Percentiles rank a stretch among this genome's conserved stretches.
These are phyloP conservation scores for Lonicera japonica DNA, from an alignment of 129 eudicot species.

Conservation along the genomic window DNA sequence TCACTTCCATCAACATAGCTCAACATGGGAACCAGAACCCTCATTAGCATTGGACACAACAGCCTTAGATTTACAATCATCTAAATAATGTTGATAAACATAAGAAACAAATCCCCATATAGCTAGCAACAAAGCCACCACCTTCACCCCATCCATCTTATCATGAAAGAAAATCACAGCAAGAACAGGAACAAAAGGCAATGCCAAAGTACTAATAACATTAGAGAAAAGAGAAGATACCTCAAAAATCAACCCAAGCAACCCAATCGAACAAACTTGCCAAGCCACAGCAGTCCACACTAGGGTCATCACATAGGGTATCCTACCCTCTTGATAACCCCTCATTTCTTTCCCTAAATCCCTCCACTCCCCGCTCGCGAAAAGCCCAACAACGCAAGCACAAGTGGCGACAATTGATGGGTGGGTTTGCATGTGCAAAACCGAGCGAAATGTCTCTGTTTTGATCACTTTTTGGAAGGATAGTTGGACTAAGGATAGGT, in stretches of 20 bases:
- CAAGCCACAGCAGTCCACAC: conserved; percentile 48
- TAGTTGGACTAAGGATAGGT: conserved; percentile 42
- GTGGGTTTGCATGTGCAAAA: conserved; percentile 40
- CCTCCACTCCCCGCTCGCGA: conserved; percentile 50
- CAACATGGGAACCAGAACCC: not conserved
- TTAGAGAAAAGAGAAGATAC: conserved; percentile 59
- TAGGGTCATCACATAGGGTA: conserved; percentile 48
- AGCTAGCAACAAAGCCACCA: conserved; percentile 40
- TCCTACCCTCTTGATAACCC: conserved; percentile 31
- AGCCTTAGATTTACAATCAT: conserved; percentile 24
- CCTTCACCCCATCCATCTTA: conserved; percentile 63
- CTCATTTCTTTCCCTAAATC: conserved; percentile 28
- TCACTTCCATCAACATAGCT: not conserved
- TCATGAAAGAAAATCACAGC: conserved; percentile 51
- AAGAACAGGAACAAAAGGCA: conserved; percentile 52
- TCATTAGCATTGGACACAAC: not conserved
- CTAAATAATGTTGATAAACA: conserved; percentile 50
- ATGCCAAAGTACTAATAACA: conserved; percentile 43
- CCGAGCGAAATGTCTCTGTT: conserved; percentile 28
- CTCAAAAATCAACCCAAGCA: conserved; percentile 50
- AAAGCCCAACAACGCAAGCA: conserved; percentile 47
- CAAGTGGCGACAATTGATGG: conserved; percentile 39
- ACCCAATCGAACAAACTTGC: conserved; percentile 41
- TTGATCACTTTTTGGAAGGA: conserved; percentile 44
- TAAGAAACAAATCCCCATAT: conserved; percentile 61